phyloP scores from a whole-genome alignment of 2,329 filamentous ascomycete species.

The Botrytis porri region DNA sequence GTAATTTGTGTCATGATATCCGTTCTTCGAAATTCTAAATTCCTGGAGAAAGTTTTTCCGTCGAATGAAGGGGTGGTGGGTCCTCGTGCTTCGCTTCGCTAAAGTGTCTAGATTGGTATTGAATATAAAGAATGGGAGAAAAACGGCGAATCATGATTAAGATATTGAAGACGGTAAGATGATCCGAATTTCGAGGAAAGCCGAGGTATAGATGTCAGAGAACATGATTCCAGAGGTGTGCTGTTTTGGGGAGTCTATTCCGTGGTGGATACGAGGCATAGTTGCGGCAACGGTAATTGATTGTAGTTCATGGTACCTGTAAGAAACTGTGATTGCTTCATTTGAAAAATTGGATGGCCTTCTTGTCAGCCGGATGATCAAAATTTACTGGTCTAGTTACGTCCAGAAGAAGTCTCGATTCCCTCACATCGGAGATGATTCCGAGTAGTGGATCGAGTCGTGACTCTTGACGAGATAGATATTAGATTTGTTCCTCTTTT shows the following conservation, averaged over 20 bases:
- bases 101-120: conserved; percentile 6
- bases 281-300: conserved; percentile 1
- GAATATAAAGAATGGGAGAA: neutral
- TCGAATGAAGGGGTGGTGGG: neutral
- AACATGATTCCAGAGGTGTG: neutral
- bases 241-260: neutral
- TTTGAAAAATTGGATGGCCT: neutral
- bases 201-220: neutral
- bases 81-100: conserved; percentile 6
- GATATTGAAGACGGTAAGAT: neutral
- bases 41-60: conserved; percentile 5
- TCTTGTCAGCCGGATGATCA: neutral
- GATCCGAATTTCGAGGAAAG: conserved; percentile 1
- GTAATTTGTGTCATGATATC: neutral
- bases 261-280: neutral
- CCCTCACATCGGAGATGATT: neutral
- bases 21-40: neutral
- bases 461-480: neutral
- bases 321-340: neutral
- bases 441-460: neutral
- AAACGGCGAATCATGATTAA: neutral
- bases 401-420: conserved; percentile 1
- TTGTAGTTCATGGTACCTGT: neutral
- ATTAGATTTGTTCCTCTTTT: neutral
- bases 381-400: neutral